Evolutionary conservation across 257 asterid species (phyloP).

Genomic region (Apocynum venetum): DNA sequence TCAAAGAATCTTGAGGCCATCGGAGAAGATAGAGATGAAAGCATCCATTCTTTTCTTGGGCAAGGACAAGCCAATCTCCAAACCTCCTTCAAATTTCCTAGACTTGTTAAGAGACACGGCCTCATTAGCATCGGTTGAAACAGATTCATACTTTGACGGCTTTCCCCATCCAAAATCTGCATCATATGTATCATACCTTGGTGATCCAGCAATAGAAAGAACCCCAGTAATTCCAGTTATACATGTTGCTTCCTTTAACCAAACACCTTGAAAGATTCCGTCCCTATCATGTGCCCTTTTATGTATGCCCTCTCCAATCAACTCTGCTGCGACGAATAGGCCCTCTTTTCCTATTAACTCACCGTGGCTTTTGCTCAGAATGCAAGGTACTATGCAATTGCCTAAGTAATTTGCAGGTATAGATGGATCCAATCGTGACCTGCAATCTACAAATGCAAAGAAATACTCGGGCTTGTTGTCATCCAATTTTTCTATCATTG

Average conservation of each 20-base stretch:
- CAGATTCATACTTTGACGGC: constrained; percentile 12
- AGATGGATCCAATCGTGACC: constrained; percentile 9
- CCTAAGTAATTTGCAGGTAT: constrained; percentile 12
- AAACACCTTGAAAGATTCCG: background rate
- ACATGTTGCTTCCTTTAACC: background rate
- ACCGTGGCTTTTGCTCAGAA: background rate
- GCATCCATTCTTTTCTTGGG: constrained; percentile 24
- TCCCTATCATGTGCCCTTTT: background rate
- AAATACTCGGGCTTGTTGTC: constrained; percentile 30
- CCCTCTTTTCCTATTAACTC: background rate
- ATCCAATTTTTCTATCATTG: constrained; percentile 19
- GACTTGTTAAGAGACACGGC: constrained; percentile 23
- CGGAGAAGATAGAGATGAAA: constrained; percentile 18
- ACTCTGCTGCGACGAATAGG: background rate
- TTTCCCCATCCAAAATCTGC: constrained; percentile 34
- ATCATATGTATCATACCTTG: constrained; percentile 15
- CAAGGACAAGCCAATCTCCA: constrained; percentile 31
- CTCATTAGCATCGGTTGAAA: constrained; percentile 18
- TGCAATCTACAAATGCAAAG: background rate
- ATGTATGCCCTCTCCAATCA: constrained; percentile 5
- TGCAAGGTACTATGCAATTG: constrained; percentile 7
- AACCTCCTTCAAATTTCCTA: constrained; percentile 23
- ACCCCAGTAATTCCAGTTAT: background rate
- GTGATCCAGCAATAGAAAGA: background rate
- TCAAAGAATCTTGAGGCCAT: background rate